Percentiles rank a stretch among this genome's conserved stretches.
Conservation (phyloP, 345 rosid species). For the Dovyalis caffra region DNA sequence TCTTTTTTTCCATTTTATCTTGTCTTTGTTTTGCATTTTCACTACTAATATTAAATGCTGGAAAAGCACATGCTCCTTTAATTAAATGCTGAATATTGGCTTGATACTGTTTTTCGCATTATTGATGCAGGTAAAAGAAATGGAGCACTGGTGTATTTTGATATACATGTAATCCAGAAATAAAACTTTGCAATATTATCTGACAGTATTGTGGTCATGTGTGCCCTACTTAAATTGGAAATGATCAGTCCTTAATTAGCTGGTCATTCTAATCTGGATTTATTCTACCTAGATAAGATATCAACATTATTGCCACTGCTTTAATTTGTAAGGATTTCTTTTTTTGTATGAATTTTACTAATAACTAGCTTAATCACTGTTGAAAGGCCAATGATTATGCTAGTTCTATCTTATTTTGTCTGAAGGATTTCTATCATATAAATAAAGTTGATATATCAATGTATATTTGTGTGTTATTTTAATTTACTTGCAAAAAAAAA, state of each 20-base stretch:
- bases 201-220: not conserved
- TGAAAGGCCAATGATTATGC: conserved; percentile 10
- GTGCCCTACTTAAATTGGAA: not conserved
- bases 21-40: not conserved
- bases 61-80: not conserved
- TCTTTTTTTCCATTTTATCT: not conserved
- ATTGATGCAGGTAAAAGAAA: conserved; percentile 20
- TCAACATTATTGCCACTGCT: not conserved
- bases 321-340: not conserved
- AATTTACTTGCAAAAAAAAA: no score
- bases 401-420: conserved; percentile 3
- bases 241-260: not conserved
- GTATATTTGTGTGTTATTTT: no score
- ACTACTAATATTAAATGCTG: not conserved
- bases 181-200: not conserved
- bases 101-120: not conserved
- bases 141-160: not conserved
- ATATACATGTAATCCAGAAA: not conserved
- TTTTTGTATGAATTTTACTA: not conserved
- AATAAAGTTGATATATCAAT: not conserved
- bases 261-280: not conserved
- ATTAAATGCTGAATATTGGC: not conserved
- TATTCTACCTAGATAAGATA: not conserved
- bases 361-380: conserved; percentile 12
- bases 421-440: not conserved